Evolutionary conservation across 441 rosid species (phyloP).

Genomic region (Isatis lusitanica): DNA sequence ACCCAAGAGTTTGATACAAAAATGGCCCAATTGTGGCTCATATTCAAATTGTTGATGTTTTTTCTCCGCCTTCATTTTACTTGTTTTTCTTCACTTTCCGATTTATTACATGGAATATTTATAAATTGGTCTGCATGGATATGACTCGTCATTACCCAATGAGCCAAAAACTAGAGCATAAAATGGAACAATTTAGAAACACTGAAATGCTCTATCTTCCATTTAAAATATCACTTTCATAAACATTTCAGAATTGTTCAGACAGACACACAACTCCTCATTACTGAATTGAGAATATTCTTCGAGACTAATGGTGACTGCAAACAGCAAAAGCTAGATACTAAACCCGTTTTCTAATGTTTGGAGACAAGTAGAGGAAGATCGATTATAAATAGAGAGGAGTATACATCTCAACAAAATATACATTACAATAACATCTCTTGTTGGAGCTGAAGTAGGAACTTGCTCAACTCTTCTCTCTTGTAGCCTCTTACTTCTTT

Average conservation of each 20-base stretch:
- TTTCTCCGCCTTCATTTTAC: neutral
- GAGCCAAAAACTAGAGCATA: neutral
- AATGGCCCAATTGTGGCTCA: neutral
- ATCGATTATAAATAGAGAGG: no score
- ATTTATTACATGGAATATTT: no score
- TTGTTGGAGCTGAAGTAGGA: no score
- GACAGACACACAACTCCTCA: neutral
- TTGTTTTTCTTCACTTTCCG: neutral
- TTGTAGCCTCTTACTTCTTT: no score
- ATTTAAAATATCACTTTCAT: neutral
- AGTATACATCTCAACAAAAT: neutral
- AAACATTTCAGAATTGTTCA: neutral
- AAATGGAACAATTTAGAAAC: no score
- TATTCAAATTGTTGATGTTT: neutral
- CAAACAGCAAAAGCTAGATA: neutral
- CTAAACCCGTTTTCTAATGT: neutral
- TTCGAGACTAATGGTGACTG: neutral
- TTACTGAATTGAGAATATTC: neutral
- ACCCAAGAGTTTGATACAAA: neutral
- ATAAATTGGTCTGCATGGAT: neutral
- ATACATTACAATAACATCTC: no score
- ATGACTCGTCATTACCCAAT: no score
- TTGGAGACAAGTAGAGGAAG: neutral
- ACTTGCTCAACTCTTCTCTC: no score
- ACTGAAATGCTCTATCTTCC: no score